Conservation (phyloP, 805 yeast species). For the Barnettozyma sp. region DNA sequence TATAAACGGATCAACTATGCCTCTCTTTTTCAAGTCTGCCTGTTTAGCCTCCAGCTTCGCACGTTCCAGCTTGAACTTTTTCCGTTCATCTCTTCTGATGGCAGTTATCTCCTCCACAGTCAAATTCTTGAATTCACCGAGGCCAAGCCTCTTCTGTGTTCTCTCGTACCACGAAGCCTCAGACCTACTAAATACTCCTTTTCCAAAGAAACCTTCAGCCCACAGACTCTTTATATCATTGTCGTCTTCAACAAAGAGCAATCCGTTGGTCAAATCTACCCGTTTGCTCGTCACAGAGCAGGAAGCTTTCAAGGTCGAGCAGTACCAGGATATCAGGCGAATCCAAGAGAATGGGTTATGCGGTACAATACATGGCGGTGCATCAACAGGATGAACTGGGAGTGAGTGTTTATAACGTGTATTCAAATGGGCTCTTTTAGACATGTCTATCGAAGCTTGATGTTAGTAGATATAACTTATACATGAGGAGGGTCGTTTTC, state of each 20-base stretch:
- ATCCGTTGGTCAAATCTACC: constrained; percentile 30
- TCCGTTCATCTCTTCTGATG: constrained; percentile 62
- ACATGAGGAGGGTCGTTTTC: background rate
- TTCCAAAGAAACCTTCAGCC: constrained; percentile 89
- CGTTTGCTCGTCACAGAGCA: constrained; percentile 17
- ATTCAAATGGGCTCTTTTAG: constrained; percentile 26
- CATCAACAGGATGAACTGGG: constrained; percentile 46
- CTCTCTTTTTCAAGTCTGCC: constrained; percentile 33
- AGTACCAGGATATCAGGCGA: constrained; percentile 37
- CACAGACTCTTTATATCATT: constrained; percentile 55
- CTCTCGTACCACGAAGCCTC: constrained; percentile 89
- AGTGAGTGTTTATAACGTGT: constrained; percentile 43
- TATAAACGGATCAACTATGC: constrained; percentile 31
- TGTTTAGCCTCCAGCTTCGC: constrained; percentile 47
- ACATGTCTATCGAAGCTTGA: constrained; percentile 28
- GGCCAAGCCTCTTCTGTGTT: constrained; percentile 47
- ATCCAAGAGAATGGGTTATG: constrained; percentile 68
- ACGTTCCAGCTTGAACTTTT: constrained; percentile 63
- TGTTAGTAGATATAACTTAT: too few species aligned
- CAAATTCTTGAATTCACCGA: constrained; percentile 30
- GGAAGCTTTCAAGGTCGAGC: too few species aligned
- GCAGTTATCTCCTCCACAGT: constrained; percentile 75
- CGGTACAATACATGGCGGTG: constrained; percentile 46
- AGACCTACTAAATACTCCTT: constrained; percentile 80
- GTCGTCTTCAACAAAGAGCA: constrained; percentile 32